A percentile compares a stretch with the other conserved stretches of the same genome.
phyloP scores from a whole-genome alignment of 768 basidiomycete genomes.

The Tremella mesenterica region DNA sequence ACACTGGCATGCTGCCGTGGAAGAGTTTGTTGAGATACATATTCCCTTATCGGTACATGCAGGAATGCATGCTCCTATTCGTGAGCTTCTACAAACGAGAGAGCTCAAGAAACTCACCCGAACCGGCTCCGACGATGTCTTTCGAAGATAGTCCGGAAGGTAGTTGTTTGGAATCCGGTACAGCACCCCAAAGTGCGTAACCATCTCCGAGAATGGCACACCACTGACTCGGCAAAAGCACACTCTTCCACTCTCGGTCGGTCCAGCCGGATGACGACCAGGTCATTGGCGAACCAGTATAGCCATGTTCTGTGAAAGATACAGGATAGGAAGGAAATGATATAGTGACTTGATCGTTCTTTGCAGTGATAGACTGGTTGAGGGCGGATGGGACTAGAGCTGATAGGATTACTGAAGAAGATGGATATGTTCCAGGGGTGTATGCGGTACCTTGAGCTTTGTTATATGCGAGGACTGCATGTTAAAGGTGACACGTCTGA shows the following conservation, averaged over 20 bases:
- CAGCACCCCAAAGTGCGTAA: slow-evolving; percentile 24
- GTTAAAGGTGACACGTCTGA: neutral
- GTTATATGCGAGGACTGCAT: neutral
- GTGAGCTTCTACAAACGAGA: neutral
- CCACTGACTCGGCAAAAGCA: slow-evolving; percentile 25
- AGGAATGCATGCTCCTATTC: slow-evolving; percentile 23
- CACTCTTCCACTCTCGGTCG: slow-evolving; percentile 16
- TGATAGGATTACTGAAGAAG: neutral
- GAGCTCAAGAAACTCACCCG: slow-evolving; percentile 11
- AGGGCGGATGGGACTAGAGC: slow-evolving; percentile 2
- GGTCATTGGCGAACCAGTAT: slow-evolving; percentile 3
- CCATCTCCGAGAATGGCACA: slow-evolving; percentile 24
- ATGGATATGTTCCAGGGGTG: slow-evolving; percentile 7
- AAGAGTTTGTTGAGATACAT: slow-evolving; percentile 13
- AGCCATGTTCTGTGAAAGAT: slow-evolving; percentile 6
- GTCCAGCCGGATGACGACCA: slow-evolving; percentile 6
- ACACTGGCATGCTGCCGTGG: slow-evolving; percentile 22
- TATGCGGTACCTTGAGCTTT: slow-evolving; percentile 2
- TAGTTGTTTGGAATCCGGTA: slow-evolving; percentile 18
- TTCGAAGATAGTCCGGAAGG: slow-evolving; percentile 5
- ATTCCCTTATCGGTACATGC: slow-evolving; percentile 30
- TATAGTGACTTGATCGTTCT: slow-evolving; percentile 5
- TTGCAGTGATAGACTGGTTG: slow-evolving; percentile 8
- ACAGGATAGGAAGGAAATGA: slow-evolving; percentile 15
- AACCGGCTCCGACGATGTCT: slow-evolving; percentile 13